These are phyloP conservation scores for Eucalyptus polybractea DNA, from an alignment of 345 rosid genomes.

Conservation along the genomic window DNA sequence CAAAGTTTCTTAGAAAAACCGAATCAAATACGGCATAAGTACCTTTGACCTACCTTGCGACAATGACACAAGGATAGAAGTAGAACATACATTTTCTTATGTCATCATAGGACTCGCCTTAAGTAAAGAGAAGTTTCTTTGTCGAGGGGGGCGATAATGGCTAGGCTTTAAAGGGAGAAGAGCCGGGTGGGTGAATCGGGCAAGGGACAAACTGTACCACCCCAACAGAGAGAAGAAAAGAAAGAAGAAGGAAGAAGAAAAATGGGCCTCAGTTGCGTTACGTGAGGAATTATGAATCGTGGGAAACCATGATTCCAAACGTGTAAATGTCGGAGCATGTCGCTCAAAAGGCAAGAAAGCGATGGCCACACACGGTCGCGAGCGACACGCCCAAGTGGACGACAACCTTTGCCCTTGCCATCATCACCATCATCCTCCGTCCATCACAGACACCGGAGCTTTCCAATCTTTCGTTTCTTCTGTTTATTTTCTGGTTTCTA, in stretches of 20 bases:
- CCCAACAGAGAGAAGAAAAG: neutral
- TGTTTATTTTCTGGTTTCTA: neutral
- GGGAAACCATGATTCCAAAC: neutral
- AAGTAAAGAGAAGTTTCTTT: neutral
- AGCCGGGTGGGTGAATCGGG: neutral
- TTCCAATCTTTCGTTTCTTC: neutral
- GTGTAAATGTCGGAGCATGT: slow-evolving; percentile 17
- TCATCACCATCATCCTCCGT: neutral
- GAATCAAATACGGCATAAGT: neutral
- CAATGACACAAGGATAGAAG: neutral
- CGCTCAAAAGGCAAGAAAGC: slow-evolving; percentile 5
- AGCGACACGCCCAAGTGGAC: slow-evolving; percentile 4
- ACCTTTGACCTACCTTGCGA: neutral
- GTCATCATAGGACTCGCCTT: neutral
- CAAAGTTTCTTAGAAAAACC: accelerated
- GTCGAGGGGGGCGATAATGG: neutral
- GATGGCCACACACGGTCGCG: slow-evolving; percentile 5
- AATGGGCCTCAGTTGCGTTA: neutral
- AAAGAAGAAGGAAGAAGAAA: neutral
- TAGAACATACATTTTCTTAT: neutral
- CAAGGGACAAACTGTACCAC: neutral
- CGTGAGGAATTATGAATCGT: neutral
- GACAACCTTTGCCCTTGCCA: neutral
- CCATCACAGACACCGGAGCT: neutral
- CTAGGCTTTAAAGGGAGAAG: neutral